A percentile compares a stretch with the other conserved stretches of the same genome.
Conservation (phyloP, 1,139 yeast species). For the Taiozyma sp. region DNA sequence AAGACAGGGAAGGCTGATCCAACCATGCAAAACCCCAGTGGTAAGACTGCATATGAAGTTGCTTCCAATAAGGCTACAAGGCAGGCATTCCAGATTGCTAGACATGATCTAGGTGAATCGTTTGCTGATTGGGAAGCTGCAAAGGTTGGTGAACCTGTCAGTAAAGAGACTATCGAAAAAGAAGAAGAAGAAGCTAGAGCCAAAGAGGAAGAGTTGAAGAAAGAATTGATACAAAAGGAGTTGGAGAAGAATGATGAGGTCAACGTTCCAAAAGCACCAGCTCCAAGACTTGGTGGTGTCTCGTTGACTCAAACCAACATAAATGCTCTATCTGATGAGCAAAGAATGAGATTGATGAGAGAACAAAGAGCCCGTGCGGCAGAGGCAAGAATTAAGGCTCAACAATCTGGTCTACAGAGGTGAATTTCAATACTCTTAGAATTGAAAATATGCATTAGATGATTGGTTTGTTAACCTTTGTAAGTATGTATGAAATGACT, state of each 20-base stretch:
- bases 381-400: constrained; percentile 64
- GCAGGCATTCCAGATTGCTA: constrained; percentile 63
- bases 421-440: not conserved
- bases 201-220: constrained; percentile 24
- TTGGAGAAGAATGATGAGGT: constrained; percentile 8
- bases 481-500: constrained; percentile 15
- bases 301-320: constrained; percentile 25
- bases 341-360: constrained; percentile 73
- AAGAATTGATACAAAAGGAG: constrained; percentile 30
- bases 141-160: constrained; percentile 60
- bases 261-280: constrained; percentile 19
- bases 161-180: constrained; percentile 58
- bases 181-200: constrained; percentile 37
- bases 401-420: constrained; percentile 3
- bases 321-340: constrained; percentile 54
- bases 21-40: constrained; percentile 43
- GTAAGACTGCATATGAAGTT: constrained; percentile 64
- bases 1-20: constrained; percentile 72
- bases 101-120: constrained; percentile 64
- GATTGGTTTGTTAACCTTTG: constrained; percentile 20
- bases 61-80: constrained; percentile 40
- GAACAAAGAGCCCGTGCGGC: constrained; percentile 97
- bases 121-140: constrained; percentile 67
- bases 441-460: not conserved
- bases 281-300: constrained; percentile 26